phyloP scores from a whole-genome alignment of 441 rosid species.

The Populus hybrid region DNA sequence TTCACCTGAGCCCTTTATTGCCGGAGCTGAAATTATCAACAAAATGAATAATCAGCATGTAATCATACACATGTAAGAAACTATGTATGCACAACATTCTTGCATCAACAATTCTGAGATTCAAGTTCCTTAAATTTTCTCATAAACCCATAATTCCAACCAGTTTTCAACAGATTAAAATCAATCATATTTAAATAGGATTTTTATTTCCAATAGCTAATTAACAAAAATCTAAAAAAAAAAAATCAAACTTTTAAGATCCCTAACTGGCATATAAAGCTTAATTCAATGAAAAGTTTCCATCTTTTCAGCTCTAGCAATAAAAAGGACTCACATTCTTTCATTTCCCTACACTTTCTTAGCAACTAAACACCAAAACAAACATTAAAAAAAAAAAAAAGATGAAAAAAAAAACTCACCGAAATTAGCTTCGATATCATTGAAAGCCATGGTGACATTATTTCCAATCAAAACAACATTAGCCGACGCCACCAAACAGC shows the following conservation, averaged over 20 bases:
- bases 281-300: background rate
- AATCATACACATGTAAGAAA: background rate
- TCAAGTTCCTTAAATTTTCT: background rate
- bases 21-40: conserved; percentile 47
- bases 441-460: conserved; percentile 64
- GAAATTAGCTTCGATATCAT: conserved; percentile 82
- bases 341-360: conserved; percentile 4
- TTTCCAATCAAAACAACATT: conserved; percentile 57
- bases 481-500: conserved; percentile 38
- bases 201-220: background rate
- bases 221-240: background rate
- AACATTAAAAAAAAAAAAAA: background rate
- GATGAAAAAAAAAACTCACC: conserved; percentile 36
- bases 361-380: conserved; percentile 12
- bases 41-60: conserved; percentile 9
- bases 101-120: background rate
- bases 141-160: background rate
- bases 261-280: background rate
- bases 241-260: background rate
- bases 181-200: background rate
- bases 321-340: background rate
- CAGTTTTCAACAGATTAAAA: background rate
- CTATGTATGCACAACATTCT: background rate
- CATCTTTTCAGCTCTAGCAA: background rate
- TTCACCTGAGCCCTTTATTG: conserved; percentile 57